phyloP scores from a whole-genome alignment of 345 rosid genomes.

The Excoecaria cochinchinensis region DNA sequence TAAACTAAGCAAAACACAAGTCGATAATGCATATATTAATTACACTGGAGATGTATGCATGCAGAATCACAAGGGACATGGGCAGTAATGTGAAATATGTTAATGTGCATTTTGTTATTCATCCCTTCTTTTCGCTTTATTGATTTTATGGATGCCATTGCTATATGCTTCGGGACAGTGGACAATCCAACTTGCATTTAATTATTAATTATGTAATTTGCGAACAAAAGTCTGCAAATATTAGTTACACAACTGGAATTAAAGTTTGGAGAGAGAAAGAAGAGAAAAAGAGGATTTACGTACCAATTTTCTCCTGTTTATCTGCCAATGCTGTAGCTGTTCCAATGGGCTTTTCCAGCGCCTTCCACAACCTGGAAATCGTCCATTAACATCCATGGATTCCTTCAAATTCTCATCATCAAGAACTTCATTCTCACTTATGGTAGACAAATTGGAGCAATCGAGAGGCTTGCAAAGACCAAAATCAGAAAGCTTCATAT shows the following conservation, averaged over 20 bases:
- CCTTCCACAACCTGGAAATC: conserved; percentile 51
- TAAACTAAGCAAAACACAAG: neutral
- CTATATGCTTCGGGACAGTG: neutral
- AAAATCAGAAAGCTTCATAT: conserved; percentile 92
- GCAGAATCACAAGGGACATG: neutral
- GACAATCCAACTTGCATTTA: neutral
- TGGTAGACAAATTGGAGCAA: conserved; percentile 64
- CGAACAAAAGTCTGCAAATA: neutral
- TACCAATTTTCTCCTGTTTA: conserved; percentile 86
- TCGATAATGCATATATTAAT: too few species aligned
- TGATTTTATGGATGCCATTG: neutral
- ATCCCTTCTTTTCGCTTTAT: neutral
- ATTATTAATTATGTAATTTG: neutral
- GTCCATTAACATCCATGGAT: conserved; percentile 59
- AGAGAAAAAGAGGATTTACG: conserved; percentile 11
- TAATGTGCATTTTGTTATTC: neutral
- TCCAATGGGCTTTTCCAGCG: conserved; percentile 79
- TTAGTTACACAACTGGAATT: neutral
- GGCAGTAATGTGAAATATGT: neutral
- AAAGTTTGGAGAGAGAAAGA: neutral
- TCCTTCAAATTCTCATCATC: conserved; percentile 67
- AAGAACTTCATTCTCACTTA: conserved; percentile 68
- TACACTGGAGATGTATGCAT: neutral
- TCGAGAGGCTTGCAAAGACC: conserved; percentile 99
- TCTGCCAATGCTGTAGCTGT: conserved; percentile 91